Conservation (phyloP, 768 basidiomycete species). For the Suillus variegatus region DNA sequence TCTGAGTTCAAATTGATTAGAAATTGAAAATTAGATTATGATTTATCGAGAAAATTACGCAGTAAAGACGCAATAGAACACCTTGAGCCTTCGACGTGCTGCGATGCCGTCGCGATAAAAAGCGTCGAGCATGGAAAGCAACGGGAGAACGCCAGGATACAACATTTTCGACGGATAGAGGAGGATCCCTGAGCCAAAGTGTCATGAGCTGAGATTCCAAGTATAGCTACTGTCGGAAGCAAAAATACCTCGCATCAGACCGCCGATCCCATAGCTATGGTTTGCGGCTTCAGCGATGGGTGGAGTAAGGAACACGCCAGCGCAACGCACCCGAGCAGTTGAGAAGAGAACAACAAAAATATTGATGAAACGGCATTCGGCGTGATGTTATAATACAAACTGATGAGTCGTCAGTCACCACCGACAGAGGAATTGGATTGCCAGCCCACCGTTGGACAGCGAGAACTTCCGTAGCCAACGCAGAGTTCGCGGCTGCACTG, state of each 20-base stretch:
- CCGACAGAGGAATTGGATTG: too few species aligned
- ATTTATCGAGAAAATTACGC: not conserved
- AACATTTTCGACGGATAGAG: slow-evolving; percentile 50
- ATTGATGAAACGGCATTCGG: slow-evolving; percentile 48
- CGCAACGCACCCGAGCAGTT: slow-evolving; percentile 33
- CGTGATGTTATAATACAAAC: slow-evolving; percentile 50
- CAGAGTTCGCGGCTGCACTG: slow-evolving; percentile 53
- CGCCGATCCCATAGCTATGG: slow-evolving; percentile 50
- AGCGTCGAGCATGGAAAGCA: slow-evolving; percentile 28
- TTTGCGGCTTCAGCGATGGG: not conserved
- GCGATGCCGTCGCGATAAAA: slow-evolving; percentile 44
- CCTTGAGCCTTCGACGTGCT: slow-evolving; percentile 42
- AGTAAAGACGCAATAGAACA: slow-evolving; percentile 50
- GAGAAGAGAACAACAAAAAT: slow-evolving; percentile 39
- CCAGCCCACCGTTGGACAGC: slow-evolving; percentile 44
- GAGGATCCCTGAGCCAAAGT: slow-evolving; percentile 18
- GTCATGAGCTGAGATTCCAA: not conserved
- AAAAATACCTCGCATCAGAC: slow-evolving; percentile 47
- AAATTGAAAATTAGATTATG: not conserved
- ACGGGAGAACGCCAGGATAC: slow-evolving; percentile 35
- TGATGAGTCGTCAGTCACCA: not conserved
- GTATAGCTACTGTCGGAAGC: not conserved
- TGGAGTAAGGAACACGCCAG: not conserved
- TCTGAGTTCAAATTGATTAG: slow-evolving; percentile 15
- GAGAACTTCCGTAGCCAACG: slow-evolving; percentile 54